Evolutionary conservation across 495 filamentous ascomycete species (phyloP).

Genomic region (Penicillium pancosmium): DNA sequence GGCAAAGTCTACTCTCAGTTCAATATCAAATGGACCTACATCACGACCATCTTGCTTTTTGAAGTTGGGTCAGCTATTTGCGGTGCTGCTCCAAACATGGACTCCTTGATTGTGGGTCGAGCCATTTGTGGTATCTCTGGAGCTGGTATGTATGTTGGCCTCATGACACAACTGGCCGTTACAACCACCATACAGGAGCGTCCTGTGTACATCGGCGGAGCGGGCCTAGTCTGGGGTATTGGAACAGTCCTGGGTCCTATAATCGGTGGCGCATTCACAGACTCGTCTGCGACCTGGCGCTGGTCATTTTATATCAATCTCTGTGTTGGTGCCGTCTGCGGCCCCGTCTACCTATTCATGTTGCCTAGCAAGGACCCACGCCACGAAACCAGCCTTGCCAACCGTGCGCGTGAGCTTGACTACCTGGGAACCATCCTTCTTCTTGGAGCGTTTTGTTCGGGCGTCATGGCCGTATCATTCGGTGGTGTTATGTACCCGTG

Average conservation of each 20-base stretch:
- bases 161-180: slow-evolving; percentile 46
- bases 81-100: slow-evolving; percentile 51
- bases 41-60: slow-evolving; percentile 50
- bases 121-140: slow-evolving; percentile 46
- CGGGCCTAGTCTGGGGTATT: slow-evolving; percentile 41
- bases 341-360: slow-evolving; percentile 4
- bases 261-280: slow-evolving; percentile 10
- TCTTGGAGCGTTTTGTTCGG: slow-evolving; percentile 15
- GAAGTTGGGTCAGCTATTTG: slow-evolving; percentile 51
- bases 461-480: slow-evolving; percentile 31
- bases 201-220: slow-evolving; percentile 47
- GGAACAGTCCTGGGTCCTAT: slow-evolving; percentile 37
- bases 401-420: slow-evolving; percentile 11
- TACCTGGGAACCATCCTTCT: slow-evolving; percentile 25
- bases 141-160: slow-evolving; percentile 54
- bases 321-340: neutral
- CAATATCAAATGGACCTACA: slow-evolving; percentile 54
- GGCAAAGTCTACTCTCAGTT: no score
- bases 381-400: neutral
- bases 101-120: slow-evolving; percentile 51
- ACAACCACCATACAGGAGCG: slow-evolving; percentile 49
- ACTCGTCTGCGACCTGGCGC: slow-evolving; percentile 7
- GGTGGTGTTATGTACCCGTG: slow-evolving; percentile 34
- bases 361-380: neutral
- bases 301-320: slow-evolving; percentile 16